A percentile compares a stretch with the other conserved stretches of the same genome.
These are phyloP conservation scores for Aspergillus vadensis DNA, from an alignment of 2,329 filamentous ascomycete genomes.

Conservation along the genomic window DNA sequence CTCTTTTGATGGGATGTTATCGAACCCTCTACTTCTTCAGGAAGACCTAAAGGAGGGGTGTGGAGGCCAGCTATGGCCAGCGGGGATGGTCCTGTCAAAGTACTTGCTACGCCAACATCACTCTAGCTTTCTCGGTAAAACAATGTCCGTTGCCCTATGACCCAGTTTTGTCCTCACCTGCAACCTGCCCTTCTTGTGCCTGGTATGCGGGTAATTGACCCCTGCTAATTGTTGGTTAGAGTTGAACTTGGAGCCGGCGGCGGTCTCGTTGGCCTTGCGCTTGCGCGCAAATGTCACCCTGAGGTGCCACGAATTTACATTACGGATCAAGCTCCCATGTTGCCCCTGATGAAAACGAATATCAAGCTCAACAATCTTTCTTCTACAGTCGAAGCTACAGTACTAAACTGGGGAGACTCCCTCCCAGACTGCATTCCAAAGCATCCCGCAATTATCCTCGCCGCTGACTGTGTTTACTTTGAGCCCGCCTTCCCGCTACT, in stretches of 20 bases:
- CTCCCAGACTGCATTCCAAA: slow-evolving; percentile 39
- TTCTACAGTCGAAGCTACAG: slow-evolving; percentile 62
- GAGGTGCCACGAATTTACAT: slow-evolving; percentile 64
- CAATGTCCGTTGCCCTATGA: slow-evolving; percentile 64
- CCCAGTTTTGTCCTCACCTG: not conserved
- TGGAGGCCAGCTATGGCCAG: slow-evolving; percentile 92
- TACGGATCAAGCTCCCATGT: slow-evolving; percentile 87
- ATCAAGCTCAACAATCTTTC: slow-evolving; percentile 76
- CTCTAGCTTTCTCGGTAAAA: slow-evolving; percentile 63
- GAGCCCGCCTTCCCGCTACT: slow-evolving; percentile 92
- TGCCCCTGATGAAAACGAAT: slow-evolving; percentile 82
- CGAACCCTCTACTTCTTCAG: slow-evolving; percentile 70
- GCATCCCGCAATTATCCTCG: slow-evolving; percentile 79
- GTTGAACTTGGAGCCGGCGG: slow-evolving; percentile 91
- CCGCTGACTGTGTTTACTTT: slow-evolving; percentile 96
- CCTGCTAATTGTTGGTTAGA: slow-evolving; percentile 50
- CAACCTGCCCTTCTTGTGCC: not conserved
- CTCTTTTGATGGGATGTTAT: slow-evolving; percentile 73
- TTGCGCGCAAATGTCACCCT: slow-evolving; percentile 59
- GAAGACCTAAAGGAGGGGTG: slow-evolving; percentile 88
- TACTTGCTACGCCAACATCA: slow-evolving; percentile 78
- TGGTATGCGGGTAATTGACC: not conserved
- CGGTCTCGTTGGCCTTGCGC: slow-evolving; percentile 73
- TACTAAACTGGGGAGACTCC: slow-evolving; percentile 75
- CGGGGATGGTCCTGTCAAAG: slow-evolving; percentile 82